Percentiles rank a stretch among this genome's conserved stretches.
phyloP scores from a whole-genome alignment of 371 early-diverging fungal species.

The Haplosporangium sp. region DNA sequence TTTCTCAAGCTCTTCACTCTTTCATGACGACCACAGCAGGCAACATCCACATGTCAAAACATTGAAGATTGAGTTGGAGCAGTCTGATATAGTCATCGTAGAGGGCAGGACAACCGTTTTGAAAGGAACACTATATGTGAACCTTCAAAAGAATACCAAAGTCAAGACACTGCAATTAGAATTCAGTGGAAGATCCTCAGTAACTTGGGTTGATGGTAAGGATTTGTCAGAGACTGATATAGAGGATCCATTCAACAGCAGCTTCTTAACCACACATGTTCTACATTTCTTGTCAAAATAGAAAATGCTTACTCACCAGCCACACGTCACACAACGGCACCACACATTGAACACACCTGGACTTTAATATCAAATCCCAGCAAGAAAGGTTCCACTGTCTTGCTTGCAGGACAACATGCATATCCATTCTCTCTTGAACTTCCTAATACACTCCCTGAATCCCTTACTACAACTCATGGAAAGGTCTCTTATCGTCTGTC shows the following conservation, averaged over 20 bases:
- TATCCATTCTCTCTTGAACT: conserved; percentile 59
- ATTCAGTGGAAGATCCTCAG: conserved; percentile 46
- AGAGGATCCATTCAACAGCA: no score
- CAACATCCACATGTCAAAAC: conserved; percentile 16
- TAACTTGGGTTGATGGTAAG: conserved; percentile 55
- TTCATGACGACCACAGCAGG: not conserved
- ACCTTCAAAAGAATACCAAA: conserved; percentile 34
- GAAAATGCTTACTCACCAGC: conserved; percentile 51
- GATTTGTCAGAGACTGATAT: not conserved
- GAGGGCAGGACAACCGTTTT: conserved; percentile 23
- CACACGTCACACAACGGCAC: conserved; percentile 33
- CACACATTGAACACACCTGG: conserved; percentile 51
- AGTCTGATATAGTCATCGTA: conserved; percentile 23
- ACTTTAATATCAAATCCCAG: conserved; percentile 27
- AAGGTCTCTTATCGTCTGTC: conserved; percentile 51
- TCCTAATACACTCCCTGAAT: conserved; percentile 54
- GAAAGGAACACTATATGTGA: conserved; percentile 36
- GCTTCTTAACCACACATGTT: no score
- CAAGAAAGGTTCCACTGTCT: conserved; percentile 34
- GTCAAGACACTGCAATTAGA: conserved; percentile 47
- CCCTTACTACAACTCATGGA: conserved; percentile 55
- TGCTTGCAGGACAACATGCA: conserved; percentile 56
- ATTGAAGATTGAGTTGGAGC: conserved; percentile 30
- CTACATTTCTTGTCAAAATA: not conserved
- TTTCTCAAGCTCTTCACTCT: conserved; percentile 5